Percentiles rank a stretch among this genome's conserved stretches.
Evolutionary conservation across 139 green algal genomes (phyloP).

Genomic region (Asterochloris erici): DNA sequence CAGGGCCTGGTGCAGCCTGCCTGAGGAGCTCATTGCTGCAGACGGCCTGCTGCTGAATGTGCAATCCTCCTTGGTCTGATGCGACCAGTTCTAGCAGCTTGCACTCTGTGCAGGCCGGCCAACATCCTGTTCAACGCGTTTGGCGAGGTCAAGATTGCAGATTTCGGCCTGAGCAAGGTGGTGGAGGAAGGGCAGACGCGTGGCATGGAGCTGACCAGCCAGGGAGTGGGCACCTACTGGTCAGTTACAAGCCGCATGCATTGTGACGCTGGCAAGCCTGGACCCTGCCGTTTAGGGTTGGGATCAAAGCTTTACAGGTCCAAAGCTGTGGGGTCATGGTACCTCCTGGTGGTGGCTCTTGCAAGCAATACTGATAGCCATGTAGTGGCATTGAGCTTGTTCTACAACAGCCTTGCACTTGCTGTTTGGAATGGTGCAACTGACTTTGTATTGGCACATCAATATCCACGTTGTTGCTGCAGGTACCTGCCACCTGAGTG

Average conservation of each 20-base stretch:
- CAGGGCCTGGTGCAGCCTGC: too few species aligned
- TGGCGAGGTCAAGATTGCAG: conserved; percentile 87
- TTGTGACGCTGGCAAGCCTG: neutral
- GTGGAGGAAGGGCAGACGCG: conserved; percentile 73
- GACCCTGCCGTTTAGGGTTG: too few species aligned
- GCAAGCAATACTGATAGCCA: too few species aligned
- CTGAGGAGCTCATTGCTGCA: too few species aligned
- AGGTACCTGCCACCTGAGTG: conserved; percentile 72
- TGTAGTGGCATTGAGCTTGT: conserved; percentile 13
- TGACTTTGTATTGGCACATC: neutral
- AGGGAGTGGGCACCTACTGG: conserved; percentile 95
- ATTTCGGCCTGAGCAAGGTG: conserved; percentile 95
- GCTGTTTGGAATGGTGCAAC: neutral
- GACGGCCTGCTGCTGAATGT: too few species aligned
- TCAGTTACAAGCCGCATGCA: conserved; percentile 54
- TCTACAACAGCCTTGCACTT: neutral
- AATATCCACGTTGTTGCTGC: too few species aligned
- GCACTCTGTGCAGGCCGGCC: conserved; percentile 53
- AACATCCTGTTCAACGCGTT: conserved; percentile 93
- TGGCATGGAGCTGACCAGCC: conserved; percentile 93
- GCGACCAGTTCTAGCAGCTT: too few species aligned
- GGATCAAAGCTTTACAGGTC: too few species aligned
- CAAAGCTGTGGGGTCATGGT: too few species aligned
- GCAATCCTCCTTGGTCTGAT: too few species aligned
- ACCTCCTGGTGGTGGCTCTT: too few species aligned